Base-by-base conservation (phyloP, 257 asterid genomes). In the Fraxinus quadrangulata region DNA sequence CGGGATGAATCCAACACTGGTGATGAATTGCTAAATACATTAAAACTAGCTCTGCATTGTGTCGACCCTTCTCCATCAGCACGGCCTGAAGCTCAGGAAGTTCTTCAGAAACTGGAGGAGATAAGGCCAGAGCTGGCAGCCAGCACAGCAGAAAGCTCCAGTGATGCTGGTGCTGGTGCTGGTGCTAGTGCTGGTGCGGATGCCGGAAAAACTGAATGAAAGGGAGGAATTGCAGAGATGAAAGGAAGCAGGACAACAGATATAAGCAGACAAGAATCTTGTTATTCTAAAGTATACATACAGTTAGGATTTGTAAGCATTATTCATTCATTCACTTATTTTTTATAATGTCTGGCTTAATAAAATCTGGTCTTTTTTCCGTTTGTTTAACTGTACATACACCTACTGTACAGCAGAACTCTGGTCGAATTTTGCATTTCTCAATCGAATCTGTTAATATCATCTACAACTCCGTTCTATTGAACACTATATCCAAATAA, bases 51-150 rank as follows among this genome's bases (percentile, higher is more conserved):
- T 5, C 88, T 94, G 24, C 97, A 92, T 71, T 94, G 99, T 23
- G 99, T 94, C 0, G 99, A 94, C 63, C 97, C 99, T 5, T 79
- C 91, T 30, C 96, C 97, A 0, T 81, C 88, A 12, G 94, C 97
- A 0, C 76, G 99, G 85, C 99, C 99, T 2, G 99, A 92, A 61
- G 84, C 89, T 5, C 87, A 75, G 33, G 90, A 94, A 80, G 91
- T 94, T 75, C 82, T 90, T 8, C 88, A 87, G 80, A 89, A 89
- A 73, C 89, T 94, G 76, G 89, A 92, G 77, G 97, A 94, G 88
- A 87, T 92, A 11, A 89, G 80, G 80, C 89, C 89, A 0, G 96
- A 89, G 28, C 3, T 54, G 13, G 87, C 81, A 16, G 84, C 70
- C 2, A 82, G 69, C 30, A 63, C 69, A 26, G 7, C 66, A 56